Percentiles rank a stretch among this genome's conserved stretches.
Conservation (phyloP, 2,329 filamentous ascomycete species). For the Scytalidium sp. region DNA sequence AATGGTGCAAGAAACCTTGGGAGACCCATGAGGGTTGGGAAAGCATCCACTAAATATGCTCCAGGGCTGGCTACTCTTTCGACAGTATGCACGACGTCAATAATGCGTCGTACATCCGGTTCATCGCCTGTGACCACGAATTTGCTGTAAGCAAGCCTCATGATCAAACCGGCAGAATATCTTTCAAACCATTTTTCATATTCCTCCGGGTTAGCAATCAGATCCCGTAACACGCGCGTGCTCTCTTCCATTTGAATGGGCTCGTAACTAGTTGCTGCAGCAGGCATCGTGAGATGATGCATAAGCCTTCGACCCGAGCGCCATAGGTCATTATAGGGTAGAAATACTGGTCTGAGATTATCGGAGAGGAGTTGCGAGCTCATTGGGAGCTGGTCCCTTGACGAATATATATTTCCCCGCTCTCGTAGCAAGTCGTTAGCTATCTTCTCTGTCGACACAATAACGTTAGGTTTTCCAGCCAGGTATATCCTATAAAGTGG, state of each 20-base stretch:
- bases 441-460: slow-evolving; percentile 36
- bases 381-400: slow-evolving; percentile 32
- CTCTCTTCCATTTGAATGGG: slow-evolving; percentile 22
- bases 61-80: slow-evolving; percentile 34
- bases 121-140: slow-evolving; percentile 31
- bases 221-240: slow-evolving; percentile 26
- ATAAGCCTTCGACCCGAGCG: slow-evolving; percentile 28
- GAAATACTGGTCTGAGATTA: slow-evolving; percentile 26
- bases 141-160: slow-evolving; percentile 38
- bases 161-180: slow-evolving; percentile 37
- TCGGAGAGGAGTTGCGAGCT: slow-evolving; percentile 30
- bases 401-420: slow-evolving; percentile 35
- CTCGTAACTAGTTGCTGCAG: slow-evolving; percentile 3
- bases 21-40: slow-evolving; percentile 27
- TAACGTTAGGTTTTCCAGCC: slow-evolving; percentile 33
- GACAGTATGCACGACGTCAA: slow-evolving; percentile 30
- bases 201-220: slow-evolving; percentile 28
- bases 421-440: slow-evolving; percentile 39
- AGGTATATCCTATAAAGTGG: slow-evolving; percentile 42
- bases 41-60: slow-evolving; percentile 32
- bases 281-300: slow-evolving; percentile 13
- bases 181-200: slow-evolving; percentile 37
- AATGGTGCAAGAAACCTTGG: slow-evolving; percentile 26
- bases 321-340: slow-evolving; percentile 27
- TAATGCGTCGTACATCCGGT: slow-evolving; percentile 25